A percentile compares a stretch with the other conserved stretches of the same genome.
Evolutionary conservation across 139 green algal species (phyloP).

Genomic region (Ulvella scutata): DNA sequence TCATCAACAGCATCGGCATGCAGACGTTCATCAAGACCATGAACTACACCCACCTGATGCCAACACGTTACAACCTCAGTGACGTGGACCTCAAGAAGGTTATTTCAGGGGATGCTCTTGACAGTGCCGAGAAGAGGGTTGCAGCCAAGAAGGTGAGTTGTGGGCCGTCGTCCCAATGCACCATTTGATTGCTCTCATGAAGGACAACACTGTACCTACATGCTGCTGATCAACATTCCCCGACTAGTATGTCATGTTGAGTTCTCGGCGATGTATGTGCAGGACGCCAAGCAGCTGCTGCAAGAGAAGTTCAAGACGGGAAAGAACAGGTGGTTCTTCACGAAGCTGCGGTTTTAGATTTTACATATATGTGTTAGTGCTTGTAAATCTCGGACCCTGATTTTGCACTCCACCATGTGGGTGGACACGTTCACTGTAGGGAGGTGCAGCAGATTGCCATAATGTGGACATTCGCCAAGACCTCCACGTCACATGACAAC

Average conservation of each 20-base stretch:
- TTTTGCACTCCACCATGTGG: background rate
- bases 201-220: no score
- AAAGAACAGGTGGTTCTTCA: slow-evolving; percentile 99
- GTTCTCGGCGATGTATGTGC: no score
- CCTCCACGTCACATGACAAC: background rate
- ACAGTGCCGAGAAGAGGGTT: slow-evolving; percentile 77
- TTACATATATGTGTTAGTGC: background rate
- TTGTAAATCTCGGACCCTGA: background rate
- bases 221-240: no score
- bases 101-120: slow-evolving; percentile 62
- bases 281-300: slow-evolving; percentile 85
- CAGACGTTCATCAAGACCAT: slow-evolving; percentile 95
- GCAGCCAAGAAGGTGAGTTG: slow-evolving; percentile 64
- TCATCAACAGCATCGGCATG: slow-evolving; percentile 2
- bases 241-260: no score
- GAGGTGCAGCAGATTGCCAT: background rate
- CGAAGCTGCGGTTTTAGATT: slow-evolving; percentile 85
- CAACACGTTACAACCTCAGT: slow-evolving; percentile 89
- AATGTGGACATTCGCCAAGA: background rate
- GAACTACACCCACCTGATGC: slow-evolving; percentile 99
- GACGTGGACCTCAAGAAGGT: slow-evolving; percentile 91
- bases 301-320: slow-evolving; percentile 99
- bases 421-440: background rate
- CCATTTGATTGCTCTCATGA: no score
- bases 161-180: no score